These are phyloP conservation scores for Flaveria linearis DNA, from an alignment of 129 eudicot genomes.

Conservation along the genomic window DNA sequence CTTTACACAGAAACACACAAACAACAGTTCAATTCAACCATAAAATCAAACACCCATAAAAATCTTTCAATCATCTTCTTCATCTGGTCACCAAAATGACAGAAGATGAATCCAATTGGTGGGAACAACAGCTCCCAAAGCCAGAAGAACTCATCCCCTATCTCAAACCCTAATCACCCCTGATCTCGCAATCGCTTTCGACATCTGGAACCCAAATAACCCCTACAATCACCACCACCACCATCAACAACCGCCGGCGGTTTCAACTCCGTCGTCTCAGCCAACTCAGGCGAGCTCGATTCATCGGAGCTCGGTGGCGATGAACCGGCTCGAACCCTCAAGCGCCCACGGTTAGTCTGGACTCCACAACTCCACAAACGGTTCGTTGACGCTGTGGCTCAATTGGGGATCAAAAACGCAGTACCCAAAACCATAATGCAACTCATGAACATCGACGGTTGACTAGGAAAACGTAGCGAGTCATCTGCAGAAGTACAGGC, in stretches of 20 bases:
- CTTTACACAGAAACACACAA: conserved; percentile 35
- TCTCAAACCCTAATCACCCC: conserved; percentile 83
- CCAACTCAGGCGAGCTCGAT: conserved; percentile 71
- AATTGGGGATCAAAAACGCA: conserved; percentile 89
- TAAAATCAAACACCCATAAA: neutral
- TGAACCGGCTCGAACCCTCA: conserved; percentile 89
- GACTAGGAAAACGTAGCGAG: conserved; percentile 95
- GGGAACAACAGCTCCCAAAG: conserved; percentile 77
- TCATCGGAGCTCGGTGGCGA: conserved; percentile 71
- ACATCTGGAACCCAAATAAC: conserved; percentile 43
- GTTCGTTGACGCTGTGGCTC: conserved; percentile 96
- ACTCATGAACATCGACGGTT: conserved; percentile 92
- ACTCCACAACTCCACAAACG: conserved; percentile 98
- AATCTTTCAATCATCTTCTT: neutral
- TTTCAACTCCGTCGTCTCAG: conserved; percentile 46
- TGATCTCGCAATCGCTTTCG: conserved; percentile 83
- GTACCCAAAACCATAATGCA: conserved; percentile 98
- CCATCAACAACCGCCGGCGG: conserved; percentile 31
- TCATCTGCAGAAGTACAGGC: conserved; percentile 87
- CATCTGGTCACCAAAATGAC: conserved; percentile 43
- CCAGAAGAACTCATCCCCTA: conserved; percentile 78
- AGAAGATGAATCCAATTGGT: conserved; percentile 89
- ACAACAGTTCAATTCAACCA: neutral
- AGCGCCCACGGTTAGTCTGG: conserved; percentile 95
- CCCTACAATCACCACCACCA: conserved; percentile 29